phyloP scores from a whole-genome alignment of 306 rosid species.

The Crotalaria pallida region DNA sequence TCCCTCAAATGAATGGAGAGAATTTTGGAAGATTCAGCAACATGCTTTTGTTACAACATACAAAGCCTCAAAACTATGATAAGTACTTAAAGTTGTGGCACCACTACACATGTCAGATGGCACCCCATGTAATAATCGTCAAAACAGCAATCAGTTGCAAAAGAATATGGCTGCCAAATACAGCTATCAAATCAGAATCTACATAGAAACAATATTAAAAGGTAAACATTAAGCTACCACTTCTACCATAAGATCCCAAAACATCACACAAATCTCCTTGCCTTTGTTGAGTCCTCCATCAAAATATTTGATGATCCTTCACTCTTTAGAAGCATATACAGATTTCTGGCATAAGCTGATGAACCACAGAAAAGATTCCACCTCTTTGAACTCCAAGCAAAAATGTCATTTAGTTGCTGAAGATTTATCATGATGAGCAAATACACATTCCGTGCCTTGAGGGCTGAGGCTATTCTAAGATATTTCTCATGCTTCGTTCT shows the following conservation, averaged over 20 bases:
- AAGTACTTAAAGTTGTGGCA: background rate
- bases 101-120: conserved; percentile 1
- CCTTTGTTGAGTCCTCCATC: background rate
- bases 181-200: conserved; percentile 19
- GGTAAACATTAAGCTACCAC: background rate
- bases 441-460: conserved; percentile 12
- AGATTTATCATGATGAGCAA: conserved; percentile 5
- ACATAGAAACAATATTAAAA: background rate
- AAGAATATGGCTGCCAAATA: conserved; percentile 15
- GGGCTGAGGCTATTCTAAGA: conserved; percentile 19
- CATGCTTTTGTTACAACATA: conserved; percentile 3
- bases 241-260: conserved; percentile 3
- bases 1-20: background rate
- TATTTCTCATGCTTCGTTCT: background rate
- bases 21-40: background rate
- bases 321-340: background rate
- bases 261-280: conserved; percentile 13
- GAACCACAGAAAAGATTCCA: conserved; percentile 23
- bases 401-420: conserved; percentile 6
- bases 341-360: conserved; percentile 13
- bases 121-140: background rate
- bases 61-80: background rate
- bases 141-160: conserved; percentile 12
- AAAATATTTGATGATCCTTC: conserved; percentile 14
- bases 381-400: conserved; percentile 14